Base-by-base conservation (phyloP, 2,329 filamentous ascomycete genomes). In the Ophidiomyces ophidiicola region DNA sequence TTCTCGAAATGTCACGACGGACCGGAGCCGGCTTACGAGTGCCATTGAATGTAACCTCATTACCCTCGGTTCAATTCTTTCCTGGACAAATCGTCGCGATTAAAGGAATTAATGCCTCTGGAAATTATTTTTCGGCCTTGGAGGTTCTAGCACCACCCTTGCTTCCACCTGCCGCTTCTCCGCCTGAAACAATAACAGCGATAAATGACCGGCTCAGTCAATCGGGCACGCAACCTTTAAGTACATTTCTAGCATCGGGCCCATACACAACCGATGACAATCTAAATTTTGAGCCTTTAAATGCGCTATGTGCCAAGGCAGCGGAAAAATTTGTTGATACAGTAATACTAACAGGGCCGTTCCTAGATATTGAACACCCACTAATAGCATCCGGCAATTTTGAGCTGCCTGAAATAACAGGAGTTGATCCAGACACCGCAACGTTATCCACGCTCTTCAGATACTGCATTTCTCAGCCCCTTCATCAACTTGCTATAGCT, bases 221-320 rank as follows among this genome's bases (percentile, higher is more conserved):
- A 72, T 74, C 78, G 45, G 64, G 69, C 2, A 70, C 74, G 0
- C 66, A 75, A 6, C 86, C 88, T 0, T 62, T 96, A 12, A 86
- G 72, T 50, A 67, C 93, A 36, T 60, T 94, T 25, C 71, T 88
- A 43, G 84, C 81, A 1, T 75, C 85, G 0, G 90, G 90, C 0
- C 90, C 90, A 0, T 98, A 92, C 60, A 94, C 87, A 0, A 77
- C 86, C 2, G 87, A 96, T 50, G 82, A 88, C 52, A 92, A 92
- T 53, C 76, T 98, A 32, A 81, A 86, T 48, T 98, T 87, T 55
- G 82, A 92, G 52, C 82, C 88, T 5, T 67, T 98, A 1, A 78
- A 86, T 52, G 76, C 82, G 20, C 70, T 98, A 11, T 88, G 88
- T 55, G 72, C 73, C 48, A 78, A 80, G 51, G 86, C 87, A 6